These are phyloP conservation scores for Bacterosira constricta DNA, from an alignment of 108 stramenopile genomes.

Conservation along the genomic window DNA sequence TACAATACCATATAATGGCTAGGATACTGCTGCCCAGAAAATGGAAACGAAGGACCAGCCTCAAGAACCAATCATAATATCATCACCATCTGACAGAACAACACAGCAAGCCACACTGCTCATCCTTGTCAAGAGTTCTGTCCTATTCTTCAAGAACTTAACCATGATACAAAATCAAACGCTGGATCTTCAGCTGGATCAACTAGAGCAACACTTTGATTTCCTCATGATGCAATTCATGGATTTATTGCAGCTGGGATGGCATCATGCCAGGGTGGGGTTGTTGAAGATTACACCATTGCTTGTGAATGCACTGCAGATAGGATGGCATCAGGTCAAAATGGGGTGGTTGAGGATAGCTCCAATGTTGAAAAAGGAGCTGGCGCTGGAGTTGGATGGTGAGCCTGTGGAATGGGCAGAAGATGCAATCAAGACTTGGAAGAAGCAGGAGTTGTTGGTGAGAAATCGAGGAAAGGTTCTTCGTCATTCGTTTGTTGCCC, in stretches of 20 bases:
- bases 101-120: background rate
- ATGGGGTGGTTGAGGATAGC: background rate
- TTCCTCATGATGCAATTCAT: background rate
- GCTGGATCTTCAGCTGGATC: background rate
- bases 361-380: slow-evolving; percentile 1
- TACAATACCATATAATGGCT: background rate
- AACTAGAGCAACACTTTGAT: slow-evolving; percentile 16
- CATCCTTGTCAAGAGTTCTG: background rate
- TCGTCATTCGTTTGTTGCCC: no score
- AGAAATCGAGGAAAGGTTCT: slow-evolving; percentile 4
- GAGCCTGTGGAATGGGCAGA: slow-evolving; percentile 8
- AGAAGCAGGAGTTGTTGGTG: background rate
- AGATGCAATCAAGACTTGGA: slow-evolving; percentile 22
- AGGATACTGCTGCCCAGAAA: background rate
- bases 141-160: slow-evolving; percentile 5
- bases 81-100: background rate
- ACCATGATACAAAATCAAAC: background rate
- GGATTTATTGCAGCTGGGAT: slow-evolving; percentile 16
- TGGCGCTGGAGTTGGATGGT: slow-evolving; percentile 25
- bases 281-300: slow-evolving; percentile 21
- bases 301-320: background rate
- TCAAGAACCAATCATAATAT: no score
- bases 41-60: background rate
- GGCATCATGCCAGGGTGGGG: background rate
- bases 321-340: background rate